These are phyloP conservation scores for Neltuma alba DNA, from an alignment of 306 rosid genomes.

Conservation along the genomic window DNA sequence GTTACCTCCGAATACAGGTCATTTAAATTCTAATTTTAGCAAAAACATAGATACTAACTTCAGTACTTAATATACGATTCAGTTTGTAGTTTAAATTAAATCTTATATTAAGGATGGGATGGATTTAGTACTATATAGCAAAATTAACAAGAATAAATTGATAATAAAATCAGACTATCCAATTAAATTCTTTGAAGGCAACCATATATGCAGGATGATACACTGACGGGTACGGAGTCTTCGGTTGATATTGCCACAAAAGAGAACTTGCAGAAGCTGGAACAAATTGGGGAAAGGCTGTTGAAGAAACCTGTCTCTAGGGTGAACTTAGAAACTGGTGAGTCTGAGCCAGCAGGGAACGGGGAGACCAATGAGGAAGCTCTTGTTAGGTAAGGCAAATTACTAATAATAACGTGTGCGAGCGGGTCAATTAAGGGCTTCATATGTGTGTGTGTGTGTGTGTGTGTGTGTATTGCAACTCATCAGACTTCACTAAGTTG, in stretches of 20 bases:
- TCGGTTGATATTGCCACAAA: conserved; percentile 46
- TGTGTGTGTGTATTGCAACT: too few relatives aligned
- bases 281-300: conserved; percentile 40
- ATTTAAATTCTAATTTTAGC: not conserved
- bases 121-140: too few relatives aligned
- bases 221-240: conserved; percentile 35
- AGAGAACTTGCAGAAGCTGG: conserved; percentile 37
- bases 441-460: not conserved
- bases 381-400: not conserved
- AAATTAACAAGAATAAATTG: not conserved
- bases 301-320: conserved; percentile 44
- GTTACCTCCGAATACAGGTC: conserved; percentile 53
- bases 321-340: conserved; percentile 37
- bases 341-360: conserved; percentile 12
- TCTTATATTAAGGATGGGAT: too few relatives aligned
- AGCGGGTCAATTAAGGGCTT: not conserved
- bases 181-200: not conserved
- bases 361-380: conserved; percentile 46
- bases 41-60: too few relatives aligned
- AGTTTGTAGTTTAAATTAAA: too few relatives aligned
- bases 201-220: conserved; percentile 41
- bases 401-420: too few relatives aligned
- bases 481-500: not conserved
- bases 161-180: too few relatives aligned
- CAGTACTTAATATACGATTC: too few relatives aligned